Evolutionary conservation across 129 eudicot species (phyloP), one percentile per base, ranked within the genome.

Genomic region (Chrysanthemum makinoi): DNA sequence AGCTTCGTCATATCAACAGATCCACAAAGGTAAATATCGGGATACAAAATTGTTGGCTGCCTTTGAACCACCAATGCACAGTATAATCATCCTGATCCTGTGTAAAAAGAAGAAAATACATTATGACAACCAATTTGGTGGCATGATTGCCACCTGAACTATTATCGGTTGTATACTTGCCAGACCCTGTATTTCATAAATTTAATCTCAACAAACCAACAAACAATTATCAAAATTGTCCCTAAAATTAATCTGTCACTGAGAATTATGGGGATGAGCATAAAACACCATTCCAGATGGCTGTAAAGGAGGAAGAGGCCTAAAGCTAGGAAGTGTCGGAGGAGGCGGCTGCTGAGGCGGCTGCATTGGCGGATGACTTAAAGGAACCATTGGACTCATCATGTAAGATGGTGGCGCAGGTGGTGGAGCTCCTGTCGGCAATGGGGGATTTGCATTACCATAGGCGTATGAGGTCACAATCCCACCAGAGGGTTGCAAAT

Each of bases 231-330:
- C 65, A 73, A 74, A 72, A 58, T 30, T 43, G 5, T 33, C 8
- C 63, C 65, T 39, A 76, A 80, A 33, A 18, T 49, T 18, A n/a
- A 56, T 12, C 47, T 43, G 14, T 75, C 82, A 85, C 80, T 83
- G 86, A 16, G 81, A 79, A 43, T 77, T 87, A 72, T 85, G 88
- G 47, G 96, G 91, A 52, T 81, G 87, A 28, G 84, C 58, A 73
- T 79, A 93, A 77, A 85, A 93, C 72, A 83, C 66, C 91, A 88
- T 88, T 55, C 96, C 94, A 17, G 94, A 78, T 0, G 84, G 81
- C 72, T 83, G 97, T 26, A 76, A 56, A 60, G 87, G 80, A 30
- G 80, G 68, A 5, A 77, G 69, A n/a, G 90, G 87, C 54, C 81
- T 83, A 74, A 80, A 88, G 78, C 86, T 74, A 53, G 90, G 85